Base-by-base conservation (phyloP, 2,329 filamentous ascomycete species). In the Rugonectria rugulosa region DNA sequence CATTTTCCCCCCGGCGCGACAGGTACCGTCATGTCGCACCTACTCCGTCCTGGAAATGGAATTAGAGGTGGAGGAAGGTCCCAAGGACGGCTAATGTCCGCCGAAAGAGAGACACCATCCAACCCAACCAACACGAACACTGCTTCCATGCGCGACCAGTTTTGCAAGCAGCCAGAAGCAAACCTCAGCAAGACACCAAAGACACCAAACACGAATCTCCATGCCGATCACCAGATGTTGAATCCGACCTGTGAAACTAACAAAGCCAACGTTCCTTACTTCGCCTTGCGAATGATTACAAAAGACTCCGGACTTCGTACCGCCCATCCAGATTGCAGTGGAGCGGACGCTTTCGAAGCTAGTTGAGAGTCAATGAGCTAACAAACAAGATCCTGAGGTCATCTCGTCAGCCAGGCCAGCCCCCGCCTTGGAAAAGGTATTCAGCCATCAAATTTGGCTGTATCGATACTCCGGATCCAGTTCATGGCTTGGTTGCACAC, bases 281-380 rank as follows among this genome's bases (percentile, higher is more conserved):
- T n/a, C n/a, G n/a, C n/a, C n/a, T n/a, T n/a, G n/a, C n/a, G n/a
- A n/a, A n/a, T n/a, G 26, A 29, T 7, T 7, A 12, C 26, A 7
- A 29, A 29, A 29, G 7, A 7, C 43, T 20, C 42, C 41, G 40
- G 50, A 34, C 24, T 20, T 43, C 41, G 34, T 36, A 53, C 51
- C 38, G 51, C 27, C 47, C 41, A n/a, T 29, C 51, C 51, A 54
- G 51, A 44, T 45, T 55, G 42, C 40, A 40, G 45, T 50, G 45
- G 53, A 55, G 53, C 32, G 37, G 46, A 37, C 37, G 38, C 29
- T 34, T 51, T 31, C 21, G 43, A 27, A 51, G 47, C 47, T 50
- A 50, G 36, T 49, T 26, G n/a, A 37, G 44, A 21, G 32, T 32
- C 44, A 37, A 50, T 20, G n/a, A 50, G 37, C 47, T 51, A 51